A percentile compares a stretch with the other conserved stretches of the same genome.
Evolutionary conservation across 495 filamentous ascomycete species (phyloP).

Genomic region (Chlorociboria aeruginascens): DNA sequence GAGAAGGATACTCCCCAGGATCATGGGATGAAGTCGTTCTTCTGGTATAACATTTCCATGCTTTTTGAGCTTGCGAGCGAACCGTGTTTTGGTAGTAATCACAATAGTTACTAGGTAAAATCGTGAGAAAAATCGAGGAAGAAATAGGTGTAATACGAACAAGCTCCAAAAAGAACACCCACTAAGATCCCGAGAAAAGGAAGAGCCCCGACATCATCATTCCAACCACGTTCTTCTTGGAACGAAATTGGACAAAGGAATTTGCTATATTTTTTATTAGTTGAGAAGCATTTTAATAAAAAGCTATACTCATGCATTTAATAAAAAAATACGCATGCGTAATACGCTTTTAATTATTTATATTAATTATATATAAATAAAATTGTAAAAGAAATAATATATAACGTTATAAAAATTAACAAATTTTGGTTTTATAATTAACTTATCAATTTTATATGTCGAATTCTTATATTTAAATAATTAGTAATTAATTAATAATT

Average conservation of each 20-base stretch:
- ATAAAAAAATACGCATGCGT: no score
- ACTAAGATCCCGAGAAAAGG: slow-evolving; percentile 67
- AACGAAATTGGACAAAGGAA: slow-evolving; percentile 70
- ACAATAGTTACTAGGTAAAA: slow-evolving; percentile 33
- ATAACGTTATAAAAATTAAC: no score
- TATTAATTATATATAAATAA: no score
- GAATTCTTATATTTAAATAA: no score
- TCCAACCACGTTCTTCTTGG: slow-evolving; percentile 58
- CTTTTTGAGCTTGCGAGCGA: slow-evolving; percentile 35
- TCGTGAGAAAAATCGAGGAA: not conserved
- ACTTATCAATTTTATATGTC: no score
- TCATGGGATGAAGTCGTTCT: slow-evolving; percentile 76
- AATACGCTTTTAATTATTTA: no score
- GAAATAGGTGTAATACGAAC: slow-evolving; percentile 8
- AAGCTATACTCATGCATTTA: no score
- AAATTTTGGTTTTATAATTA: no score
- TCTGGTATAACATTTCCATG: slow-evolving; percentile 50
- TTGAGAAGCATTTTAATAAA: no score
- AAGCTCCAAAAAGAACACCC: slow-evolving; percentile 50
- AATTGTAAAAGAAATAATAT: no score
- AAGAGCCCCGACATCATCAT: slow-evolving; percentile 54
- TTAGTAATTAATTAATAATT: no score
- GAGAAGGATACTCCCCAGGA: slow-evolving; percentile 60
- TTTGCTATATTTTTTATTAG: no score
- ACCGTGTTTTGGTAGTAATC: slow-evolving; percentile 38